These are phyloP conservation scores for Durio zibethinus DNA, from an alignment of 345 rosid genomes.

Conservation along the genomic window DNA sequence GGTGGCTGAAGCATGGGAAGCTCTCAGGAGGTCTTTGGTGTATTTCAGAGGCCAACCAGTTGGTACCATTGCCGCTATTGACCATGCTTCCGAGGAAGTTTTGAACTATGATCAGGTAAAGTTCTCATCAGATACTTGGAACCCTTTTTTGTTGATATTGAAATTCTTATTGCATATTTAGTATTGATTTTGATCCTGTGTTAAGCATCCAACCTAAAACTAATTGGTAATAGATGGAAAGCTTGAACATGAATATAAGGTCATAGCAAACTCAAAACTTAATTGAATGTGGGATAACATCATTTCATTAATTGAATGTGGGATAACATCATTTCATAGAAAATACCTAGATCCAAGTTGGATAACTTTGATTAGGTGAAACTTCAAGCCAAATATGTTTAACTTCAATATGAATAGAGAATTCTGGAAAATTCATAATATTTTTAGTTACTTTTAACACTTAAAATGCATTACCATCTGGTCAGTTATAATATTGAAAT, in stretches of 20 bases:
- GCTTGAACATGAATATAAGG: not conserved
- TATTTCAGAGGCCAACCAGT: slow-evolving; percentile 77
- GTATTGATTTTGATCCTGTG: not conserved
- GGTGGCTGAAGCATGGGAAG: slow-evolving; percentile 98
- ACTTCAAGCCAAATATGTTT: not conserved
- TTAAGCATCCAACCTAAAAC: not conserved
- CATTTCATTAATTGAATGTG: not conserved
- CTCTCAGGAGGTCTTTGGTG: slow-evolving; percentile 75
- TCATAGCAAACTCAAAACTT: not conserved
- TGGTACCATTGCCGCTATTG: slow-evolving; percentile 86
- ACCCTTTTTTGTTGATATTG: not conserved
- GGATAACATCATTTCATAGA: too few species aligned
- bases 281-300: not conserved
- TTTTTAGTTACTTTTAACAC: not conserved
- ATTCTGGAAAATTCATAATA: not conserved
- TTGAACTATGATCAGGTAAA: slow-evolving; percentile 95
- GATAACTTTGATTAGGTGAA: not conserved
- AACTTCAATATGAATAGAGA: not conserved
- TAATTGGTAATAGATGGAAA: not conserved
- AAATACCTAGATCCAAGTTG: not conserved
- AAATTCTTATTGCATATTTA: not conserved
- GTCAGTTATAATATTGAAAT: not conserved
- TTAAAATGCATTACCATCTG: slow-evolving; percentile 5
- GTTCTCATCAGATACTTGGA: slow-evolving; percentile 2
- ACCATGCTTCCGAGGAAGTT: slow-evolving; percentile 95